phyloP scores from a whole-genome alignment of 495 filamentous ascomycete species.

The Schizothecium vesticola region DNA sequence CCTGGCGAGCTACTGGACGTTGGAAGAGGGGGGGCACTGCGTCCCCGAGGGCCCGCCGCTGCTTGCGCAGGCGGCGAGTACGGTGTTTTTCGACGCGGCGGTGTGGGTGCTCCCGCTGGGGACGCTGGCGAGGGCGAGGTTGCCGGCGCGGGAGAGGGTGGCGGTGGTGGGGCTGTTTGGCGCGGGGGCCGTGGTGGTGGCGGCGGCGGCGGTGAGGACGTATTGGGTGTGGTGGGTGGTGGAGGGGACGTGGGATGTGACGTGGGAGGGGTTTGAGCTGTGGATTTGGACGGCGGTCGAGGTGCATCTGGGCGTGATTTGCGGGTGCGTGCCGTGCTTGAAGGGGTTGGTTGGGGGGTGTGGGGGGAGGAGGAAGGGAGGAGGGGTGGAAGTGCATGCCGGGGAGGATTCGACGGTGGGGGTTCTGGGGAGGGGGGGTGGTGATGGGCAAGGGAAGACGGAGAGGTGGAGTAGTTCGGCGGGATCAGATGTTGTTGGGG shows the following conservation, averaged over 20 bases:
- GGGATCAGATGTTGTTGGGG: neutral
- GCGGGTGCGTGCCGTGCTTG: conserved; percentile 36
- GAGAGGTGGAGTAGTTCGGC: neutral
- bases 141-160: conserved; percentile 21
- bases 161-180: conserved; percentile 24
- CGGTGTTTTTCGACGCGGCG: conserved; percentile 33
- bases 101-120: conserved; percentile 42
- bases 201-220: conserved; percentile 17
- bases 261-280: conserved; percentile 35
- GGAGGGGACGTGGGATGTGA: conserved; percentile 28
- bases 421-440: neutral
- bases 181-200: conserved; percentile 22
- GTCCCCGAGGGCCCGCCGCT: conserved; percentile 23
- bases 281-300: conserved; percentile 41
- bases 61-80: conserved; percentile 24
- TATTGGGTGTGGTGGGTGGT: conserved; percentile 27
- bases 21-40: conserved; percentile 13
- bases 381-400: neutral
- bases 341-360: conserved; percentile 27
- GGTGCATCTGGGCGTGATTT: conserved; percentile 37
- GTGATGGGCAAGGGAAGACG: neutral
- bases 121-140: conserved; percentile 25
- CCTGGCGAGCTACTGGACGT: conserved; percentile 27
- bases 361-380: neutral
- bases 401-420: neutral